Evolutionary conservation across 179 eudicot genomes (phyloP).

Genomic region (Silene noctiflora): DNA sequence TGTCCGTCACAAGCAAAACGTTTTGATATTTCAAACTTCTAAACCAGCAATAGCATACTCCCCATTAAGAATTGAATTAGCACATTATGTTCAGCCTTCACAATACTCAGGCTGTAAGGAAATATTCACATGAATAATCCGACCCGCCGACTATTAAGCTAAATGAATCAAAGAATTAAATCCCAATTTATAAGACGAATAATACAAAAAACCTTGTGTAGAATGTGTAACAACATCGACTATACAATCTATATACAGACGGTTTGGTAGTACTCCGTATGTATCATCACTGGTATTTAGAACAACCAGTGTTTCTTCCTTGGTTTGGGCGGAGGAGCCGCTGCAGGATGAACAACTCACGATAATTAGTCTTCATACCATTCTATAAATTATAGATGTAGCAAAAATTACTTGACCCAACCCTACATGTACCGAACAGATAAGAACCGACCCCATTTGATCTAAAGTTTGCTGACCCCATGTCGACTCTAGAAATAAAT

Average conservation of each 20-base stretch:
- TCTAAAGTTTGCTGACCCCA: no score
- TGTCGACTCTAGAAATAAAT: no score
- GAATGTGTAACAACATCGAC: neutral
- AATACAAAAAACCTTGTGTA: neutral
- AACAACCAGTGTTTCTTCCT: constrained; percentile 83
- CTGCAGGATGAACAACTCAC: constrained; percentile 36
- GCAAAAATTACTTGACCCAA: no score
- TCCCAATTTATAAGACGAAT: neutral
- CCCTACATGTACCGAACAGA: no score
- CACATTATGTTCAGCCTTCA: neutral
- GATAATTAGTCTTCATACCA: neutral
- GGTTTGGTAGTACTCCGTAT: neutral
- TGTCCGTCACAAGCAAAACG: no score
- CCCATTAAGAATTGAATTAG: neutral
- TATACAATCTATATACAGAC: constrained; percentile 19
- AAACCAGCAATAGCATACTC: no score
- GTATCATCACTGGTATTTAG: constrained; percentile 17
- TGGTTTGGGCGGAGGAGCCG: constrained; percentile 58
- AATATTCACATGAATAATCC: neutral
- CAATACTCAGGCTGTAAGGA: neutral
- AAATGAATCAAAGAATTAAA: neutral
- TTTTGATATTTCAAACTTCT: no score
- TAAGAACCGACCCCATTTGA: no score
- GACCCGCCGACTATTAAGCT: no score
- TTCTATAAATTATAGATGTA: neutral